Conservation (phyloP, 768 basidiomycete species). For the Lactifluus subvellereus region DNA sequence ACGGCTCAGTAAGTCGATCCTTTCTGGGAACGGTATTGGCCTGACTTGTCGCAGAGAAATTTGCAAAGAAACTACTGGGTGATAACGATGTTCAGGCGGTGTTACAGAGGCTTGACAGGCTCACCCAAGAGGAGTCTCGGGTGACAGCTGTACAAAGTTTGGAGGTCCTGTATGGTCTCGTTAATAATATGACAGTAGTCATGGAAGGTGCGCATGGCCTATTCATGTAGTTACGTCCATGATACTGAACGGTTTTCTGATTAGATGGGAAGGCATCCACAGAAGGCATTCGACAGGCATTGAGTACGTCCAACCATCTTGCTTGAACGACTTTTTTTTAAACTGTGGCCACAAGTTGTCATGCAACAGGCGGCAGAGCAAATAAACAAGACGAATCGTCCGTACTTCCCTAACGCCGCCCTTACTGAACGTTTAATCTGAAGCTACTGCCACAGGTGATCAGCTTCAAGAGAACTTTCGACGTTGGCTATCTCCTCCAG, state of each 20-base stretch:
- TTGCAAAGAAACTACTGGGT: too few species aligned
- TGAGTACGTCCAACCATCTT: not conserved
- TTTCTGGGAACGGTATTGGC: too few species aligned
- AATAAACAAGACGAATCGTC: not conserved
- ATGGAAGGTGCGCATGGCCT: not conserved
- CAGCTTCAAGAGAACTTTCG: not conserved
- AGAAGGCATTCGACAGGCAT: not conserved
- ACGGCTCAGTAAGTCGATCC: too few species aligned
- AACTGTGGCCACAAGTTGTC: not conserved
- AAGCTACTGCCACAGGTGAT: not conserved
- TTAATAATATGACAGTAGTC: not conserved
- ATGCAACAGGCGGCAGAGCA: not conserved
- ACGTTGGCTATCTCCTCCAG: not conserved
- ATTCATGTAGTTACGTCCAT: not conserved
- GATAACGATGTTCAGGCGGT: too few species aligned
- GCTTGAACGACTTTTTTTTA: not conserved
- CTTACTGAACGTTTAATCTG: not conserved
- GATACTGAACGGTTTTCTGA: not conserved
- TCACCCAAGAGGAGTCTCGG: too few species aligned
- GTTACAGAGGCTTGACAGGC: too few species aligned
- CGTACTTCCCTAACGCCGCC: not conserved
- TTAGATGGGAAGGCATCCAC: not conserved
- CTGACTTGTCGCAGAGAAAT: too few species aligned
- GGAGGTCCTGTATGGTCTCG: not conserved
- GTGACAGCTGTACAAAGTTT: too few species aligned